phyloP scores from a whole-genome alignment of 768 basidiomycete species.

The Tylopilus balloui region DNA sequence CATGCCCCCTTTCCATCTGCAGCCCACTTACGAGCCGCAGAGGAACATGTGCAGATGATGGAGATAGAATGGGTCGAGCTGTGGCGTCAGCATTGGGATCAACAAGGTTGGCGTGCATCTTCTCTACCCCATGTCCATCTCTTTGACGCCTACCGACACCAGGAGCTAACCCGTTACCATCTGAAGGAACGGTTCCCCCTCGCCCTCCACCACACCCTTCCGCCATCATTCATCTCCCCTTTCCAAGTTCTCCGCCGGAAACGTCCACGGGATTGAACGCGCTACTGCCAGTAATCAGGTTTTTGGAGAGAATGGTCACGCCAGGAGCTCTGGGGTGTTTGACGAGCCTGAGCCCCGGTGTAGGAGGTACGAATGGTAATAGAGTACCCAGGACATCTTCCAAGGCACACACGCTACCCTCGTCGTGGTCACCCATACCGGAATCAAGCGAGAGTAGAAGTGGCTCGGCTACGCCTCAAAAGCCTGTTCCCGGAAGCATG shows the following conservation, averaged over 20 bases:
- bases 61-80: conserved; percentile 63
- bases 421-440: conserved; percentile 19
- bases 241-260: conserved; percentile 64
- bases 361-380: not conserved
- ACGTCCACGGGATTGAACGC: conserved; percentile 49
- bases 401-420: conserved; percentile 9
- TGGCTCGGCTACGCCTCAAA: conserved; percentile 18
- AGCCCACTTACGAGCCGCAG: conserved; percentile 64
- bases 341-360: conserved; percentile 4
- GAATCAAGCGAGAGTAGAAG: conserved; percentile 16
- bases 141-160: not conserved
- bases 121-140: not conserved
- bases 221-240: conserved; percentile 68
- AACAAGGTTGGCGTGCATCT: conserved; percentile 8
- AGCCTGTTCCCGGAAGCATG: not conserved
- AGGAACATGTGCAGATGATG: conserved; percentile 66
- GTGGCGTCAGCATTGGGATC: conserved; percentile 24
- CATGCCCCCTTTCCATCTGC: conserved; percentile 68
- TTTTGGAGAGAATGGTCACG: conserved; percentile 61
- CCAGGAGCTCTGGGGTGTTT: conserved; percentile 34
- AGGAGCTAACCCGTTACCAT: conserved; percentile 6
- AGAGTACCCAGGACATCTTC: conserved; percentile 8
- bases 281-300: conserved; percentile 60
- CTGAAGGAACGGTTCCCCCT: conserved; percentile 35
- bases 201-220: conserved; percentile 71